Percentiles rank a stretch among this genome's conserved stretches.
These are phyloP conservation scores for Spiromastix sp. DNA, from an alignment of 2,329 filamentous ascomycete species.

Conservation along the genomic window DNA sequence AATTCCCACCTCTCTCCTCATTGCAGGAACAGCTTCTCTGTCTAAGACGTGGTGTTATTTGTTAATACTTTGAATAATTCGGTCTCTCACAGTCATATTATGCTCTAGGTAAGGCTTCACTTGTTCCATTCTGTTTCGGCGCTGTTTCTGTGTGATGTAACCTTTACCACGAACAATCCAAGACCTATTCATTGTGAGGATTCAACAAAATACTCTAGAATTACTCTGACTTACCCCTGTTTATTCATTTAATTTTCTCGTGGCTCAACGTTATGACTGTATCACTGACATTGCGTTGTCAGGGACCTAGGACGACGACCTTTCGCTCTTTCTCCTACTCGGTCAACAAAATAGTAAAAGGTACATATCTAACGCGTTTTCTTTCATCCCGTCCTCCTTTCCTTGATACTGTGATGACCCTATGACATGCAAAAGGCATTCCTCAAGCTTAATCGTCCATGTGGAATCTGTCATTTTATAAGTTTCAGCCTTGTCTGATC, in stretches of 20 bases:
- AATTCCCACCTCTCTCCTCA: no score
- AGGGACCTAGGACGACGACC: no score
- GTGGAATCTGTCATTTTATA: slow-evolving; percentile 52
- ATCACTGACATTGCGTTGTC: slow-evolving; percentile 8
- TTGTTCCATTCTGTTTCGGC: not conserved
- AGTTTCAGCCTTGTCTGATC: slow-evolving; percentile 64
- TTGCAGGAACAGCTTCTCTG: no score
- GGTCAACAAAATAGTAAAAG: no score
- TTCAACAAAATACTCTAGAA: slow-evolving; percentile 46
- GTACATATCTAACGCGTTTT: slow-evolving; percentile 20
- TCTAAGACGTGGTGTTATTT: no score
- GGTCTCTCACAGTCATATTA: no score
- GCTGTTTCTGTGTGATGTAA: slow-evolving; percentile 22
- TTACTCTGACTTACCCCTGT: slow-evolving; percentile 40
- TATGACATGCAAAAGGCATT: slow-evolving; percentile 56
- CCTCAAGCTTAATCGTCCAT: slow-evolving; percentile 55
- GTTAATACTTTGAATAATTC: no score
- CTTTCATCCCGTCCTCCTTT: slow-evolving; percentile 19
- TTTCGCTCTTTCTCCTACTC: no score
- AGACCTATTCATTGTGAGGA: no score
- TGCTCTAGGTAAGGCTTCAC: slow-evolving; percentile 5
- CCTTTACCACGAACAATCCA: slow-evolving; percentile 45
- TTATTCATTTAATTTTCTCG: slow-evolving; percentile 2
- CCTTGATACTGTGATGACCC: slow-evolving; percentile 47
- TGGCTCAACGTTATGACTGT: slow-evolving; percentile 4